A percentile compares a stretch with the other conserved stretches of the same genome.
Conservation (phyloP, 805 yeast species). For the Nakazawaea laoshanensis region DNA sequence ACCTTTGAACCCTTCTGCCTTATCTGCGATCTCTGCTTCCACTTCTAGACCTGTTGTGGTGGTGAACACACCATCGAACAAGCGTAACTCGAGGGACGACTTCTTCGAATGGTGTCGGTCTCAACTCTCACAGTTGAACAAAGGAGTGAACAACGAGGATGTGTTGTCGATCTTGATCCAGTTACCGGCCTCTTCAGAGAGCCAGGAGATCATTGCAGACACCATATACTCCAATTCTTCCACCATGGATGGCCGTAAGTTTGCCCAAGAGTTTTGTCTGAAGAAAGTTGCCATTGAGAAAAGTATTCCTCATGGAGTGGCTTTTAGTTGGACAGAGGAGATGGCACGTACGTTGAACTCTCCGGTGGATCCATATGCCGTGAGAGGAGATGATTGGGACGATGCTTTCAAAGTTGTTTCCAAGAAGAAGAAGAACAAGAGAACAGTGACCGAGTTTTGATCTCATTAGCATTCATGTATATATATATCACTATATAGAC, state of each 20-base stretch:
- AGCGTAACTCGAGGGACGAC: slow-evolving; percentile 38
- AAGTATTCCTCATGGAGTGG: slow-evolving; percentile 33
- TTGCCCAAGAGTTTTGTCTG: slow-evolving; percentile 83
- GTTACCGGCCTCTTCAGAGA: slow-evolving; percentile 68
- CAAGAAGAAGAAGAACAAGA: slow-evolving; percentile 39
- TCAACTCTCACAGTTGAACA: slow-evolving; percentile 57
- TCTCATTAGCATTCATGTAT: not conserved
- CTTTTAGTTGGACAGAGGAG: slow-evolving; percentile 68
- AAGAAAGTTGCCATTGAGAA: slow-evolving; percentile 68
- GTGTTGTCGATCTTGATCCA: slow-evolving; percentile 73
- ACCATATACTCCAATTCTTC: slow-evolving; percentile 83
- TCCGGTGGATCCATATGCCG: slow-evolving; percentile 13
- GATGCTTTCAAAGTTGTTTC: slow-evolving; percentile 46
- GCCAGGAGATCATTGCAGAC: slow-evolving; percentile 82
- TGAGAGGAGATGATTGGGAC: slow-evolving; percentile 45
- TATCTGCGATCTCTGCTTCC: slow-evolving; percentile 28
- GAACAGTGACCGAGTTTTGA: slow-evolving; percentile 10
- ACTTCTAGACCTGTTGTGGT: slow-evolving; percentile 10
- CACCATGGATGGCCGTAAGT: slow-evolving; percentile 90
- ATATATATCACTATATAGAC: slow-evolving; percentile 3
- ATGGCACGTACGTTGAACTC: slow-evolving; percentile 21
- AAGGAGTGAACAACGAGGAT: slow-evolving; percentile 71
- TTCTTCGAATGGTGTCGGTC: slow-evolving; percentile 67
- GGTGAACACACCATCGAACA: slow-evolving; percentile 15
- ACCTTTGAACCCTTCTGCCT: slow-evolving; percentile 22